Conservation (phyloP, 169 alveolate species). For the Eimeria necatrix region DNA sequence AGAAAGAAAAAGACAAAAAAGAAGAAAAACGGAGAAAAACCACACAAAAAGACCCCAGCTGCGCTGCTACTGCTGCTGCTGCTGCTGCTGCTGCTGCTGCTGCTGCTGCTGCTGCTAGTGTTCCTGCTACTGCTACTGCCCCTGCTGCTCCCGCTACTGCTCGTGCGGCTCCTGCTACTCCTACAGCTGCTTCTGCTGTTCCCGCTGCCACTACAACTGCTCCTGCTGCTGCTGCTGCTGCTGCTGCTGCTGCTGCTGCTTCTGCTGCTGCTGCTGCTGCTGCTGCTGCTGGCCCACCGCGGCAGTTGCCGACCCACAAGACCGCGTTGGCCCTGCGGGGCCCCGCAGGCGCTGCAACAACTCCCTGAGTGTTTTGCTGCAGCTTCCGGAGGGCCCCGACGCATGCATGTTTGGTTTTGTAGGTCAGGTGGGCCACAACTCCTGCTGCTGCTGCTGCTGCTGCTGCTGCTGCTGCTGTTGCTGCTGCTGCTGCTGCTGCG, state of each 20-base stretch:
- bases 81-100: too few relatives aligned
- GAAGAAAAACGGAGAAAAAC: not conserved
- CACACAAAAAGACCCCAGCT: too few relatives aligned
- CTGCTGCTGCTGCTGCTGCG: constrained; percentile 25
- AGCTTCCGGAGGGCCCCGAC: constrained; percentile 67
- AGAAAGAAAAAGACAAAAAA: not conserved
- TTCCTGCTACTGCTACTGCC: too few relatives aligned
- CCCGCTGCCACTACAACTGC: too few relatives aligned
- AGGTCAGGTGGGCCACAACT: constrained; percentile 71
- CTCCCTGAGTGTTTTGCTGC: constrained; percentile 42
- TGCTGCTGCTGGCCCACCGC: constrained; percentile 14
- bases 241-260: too few relatives aligned
- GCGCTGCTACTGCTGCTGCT: too few relatives aligned
- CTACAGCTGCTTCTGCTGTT: too few relatives aligned
- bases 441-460: not conserved
- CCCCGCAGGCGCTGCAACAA: constrained; percentile 65
- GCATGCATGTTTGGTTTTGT: constrained; percentile 66
- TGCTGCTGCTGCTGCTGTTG: not conserved
- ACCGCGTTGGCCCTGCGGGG: constrained; percentile 73
- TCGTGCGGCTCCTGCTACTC: not conserved
- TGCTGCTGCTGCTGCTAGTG: too few relatives aligned
- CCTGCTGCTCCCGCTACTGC: not conserved
- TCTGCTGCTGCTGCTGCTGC: not conserved
- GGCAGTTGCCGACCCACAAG: constrained; percentile 73
- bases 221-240: too few relatives aligned